Conservation (phyloP, 148 eudicot genomes). For the Rhododendron kiyosumense region DNA sequence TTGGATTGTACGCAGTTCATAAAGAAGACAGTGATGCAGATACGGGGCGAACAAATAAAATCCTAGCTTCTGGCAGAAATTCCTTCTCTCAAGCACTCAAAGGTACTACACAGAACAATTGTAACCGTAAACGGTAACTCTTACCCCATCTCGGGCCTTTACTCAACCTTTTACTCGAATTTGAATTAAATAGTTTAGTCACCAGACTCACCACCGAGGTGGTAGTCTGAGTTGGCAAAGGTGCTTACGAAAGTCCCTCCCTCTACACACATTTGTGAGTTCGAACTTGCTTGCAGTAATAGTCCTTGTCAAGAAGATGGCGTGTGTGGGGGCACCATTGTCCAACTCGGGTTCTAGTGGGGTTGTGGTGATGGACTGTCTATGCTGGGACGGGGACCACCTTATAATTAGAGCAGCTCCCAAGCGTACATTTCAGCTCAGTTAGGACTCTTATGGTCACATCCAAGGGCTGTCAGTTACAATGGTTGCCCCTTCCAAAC, state of each 20-base stretch:
- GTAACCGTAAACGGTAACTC: background rate
- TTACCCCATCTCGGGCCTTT: background rate
- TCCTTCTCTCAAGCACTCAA: slow-evolving; percentile 71
- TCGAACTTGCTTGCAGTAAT: background rate
- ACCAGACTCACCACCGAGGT: background rate
- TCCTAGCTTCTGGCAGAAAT: slow-evolving; percentile 61
- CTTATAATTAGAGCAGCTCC: background rate
- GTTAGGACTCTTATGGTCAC: background rate
- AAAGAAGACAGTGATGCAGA: slow-evolving; percentile 40
- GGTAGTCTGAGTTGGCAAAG: background rate
- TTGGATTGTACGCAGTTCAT: slow-evolving; percentile 32
- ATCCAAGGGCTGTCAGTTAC: background rate
- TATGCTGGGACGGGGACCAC: background rate
- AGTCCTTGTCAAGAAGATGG: background rate
- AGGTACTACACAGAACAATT: slow-evolving; percentile 38
- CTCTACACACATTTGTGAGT: background rate
- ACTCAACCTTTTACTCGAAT: background rate
- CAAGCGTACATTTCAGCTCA: background rate
- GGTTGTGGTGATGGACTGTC: background rate
- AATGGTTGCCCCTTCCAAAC: background rate
- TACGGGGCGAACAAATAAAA: slow-evolving; percentile 33
- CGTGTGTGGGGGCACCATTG: background rate
- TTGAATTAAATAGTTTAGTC: background rate
- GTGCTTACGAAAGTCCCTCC: background rate
- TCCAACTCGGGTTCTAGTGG: background rate